Conservation (phyloP, 306 rosid species). For the Lotus japonicus region DNA sequence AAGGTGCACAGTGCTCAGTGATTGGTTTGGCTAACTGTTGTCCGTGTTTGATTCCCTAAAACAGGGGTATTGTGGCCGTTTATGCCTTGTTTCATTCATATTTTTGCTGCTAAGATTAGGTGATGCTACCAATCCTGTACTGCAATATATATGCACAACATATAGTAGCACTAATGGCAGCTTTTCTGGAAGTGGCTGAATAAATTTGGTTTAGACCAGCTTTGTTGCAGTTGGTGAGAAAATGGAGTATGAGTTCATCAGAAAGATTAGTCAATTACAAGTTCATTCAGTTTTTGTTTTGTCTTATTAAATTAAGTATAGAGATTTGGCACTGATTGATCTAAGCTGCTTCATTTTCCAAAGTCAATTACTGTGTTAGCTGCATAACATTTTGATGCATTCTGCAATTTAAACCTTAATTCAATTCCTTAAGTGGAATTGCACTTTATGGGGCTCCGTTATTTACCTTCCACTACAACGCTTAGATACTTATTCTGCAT, state of each 20-base stretch:
- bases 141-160: no score
- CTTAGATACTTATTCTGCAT: no score
- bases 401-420: no score
- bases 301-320: background rate
- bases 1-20: conserved; percentile 2
- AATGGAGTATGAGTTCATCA: no score
- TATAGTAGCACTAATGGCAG: background rate
- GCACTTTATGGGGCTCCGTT: no score
- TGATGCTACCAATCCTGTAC: background rate
- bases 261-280: background rate
- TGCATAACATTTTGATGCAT: no score
- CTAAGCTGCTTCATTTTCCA: background rate
- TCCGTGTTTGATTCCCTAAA: conserved; percentile 6
- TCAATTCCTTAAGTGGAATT: no score
- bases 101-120: background rate
- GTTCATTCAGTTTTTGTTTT: background rate
- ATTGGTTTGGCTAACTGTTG: background rate
- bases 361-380: background rate
- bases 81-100: background rate
- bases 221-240: background rate
- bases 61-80: background rate
- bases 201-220: background rate
- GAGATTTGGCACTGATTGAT: background rate
- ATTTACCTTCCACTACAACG: no score
- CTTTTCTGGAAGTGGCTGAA: background rate